Evolutionary conservation across 495 filamentous ascomycete species (phyloP), one percentile per base, ranked within the genome.

Genomic region (Tuber microsphaerosporum): DNA sequence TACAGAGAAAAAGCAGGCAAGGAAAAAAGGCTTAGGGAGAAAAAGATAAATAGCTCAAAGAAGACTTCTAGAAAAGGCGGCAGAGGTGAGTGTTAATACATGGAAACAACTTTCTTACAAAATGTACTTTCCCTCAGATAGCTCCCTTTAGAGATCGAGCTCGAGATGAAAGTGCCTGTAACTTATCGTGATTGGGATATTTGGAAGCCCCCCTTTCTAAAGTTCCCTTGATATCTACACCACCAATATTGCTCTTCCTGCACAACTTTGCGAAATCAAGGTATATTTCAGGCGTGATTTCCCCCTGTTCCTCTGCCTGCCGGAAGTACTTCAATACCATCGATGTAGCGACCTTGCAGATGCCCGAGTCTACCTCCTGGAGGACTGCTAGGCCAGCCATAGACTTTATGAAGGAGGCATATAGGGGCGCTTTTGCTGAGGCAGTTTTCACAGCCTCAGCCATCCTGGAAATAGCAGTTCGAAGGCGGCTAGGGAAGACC

Each of bases 41-140:
- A 97, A 85, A 97, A 96, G 84, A 78, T 86, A 42, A 91, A 91
- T 71, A 90, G 91, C 79, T 88, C 86, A 71, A 98, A 97, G 85
- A 98, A 98, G 84, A 87, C 86, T 39, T 87, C 85, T 75, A 88
- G 94, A 37, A 88, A 87, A 83, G 86, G 88, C 20, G 78, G 76
- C n/a, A 76, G 79, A 43, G 80, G 72, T 48, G 83, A 84, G 37
- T 79, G 34, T 79, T 73, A n/a, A 5, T 61, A 43, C 70, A 8
- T 76, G 16, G 69, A 37, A n/a, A 20, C 45, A 46, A 41, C 19
- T 12, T 61, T 61, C n/a, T 10, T 61, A 31, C n/a, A 16, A 65
- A 34, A 65, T 34, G 56, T 19, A 34, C 56, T 19, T 34, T 34
- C 17, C 26, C 26, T 65, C 56, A 65, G 14, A 34, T 19, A 65